Conservation (phyloP, 2,329 filamentous ascomycete genomes). For the Balansia obtecta region DNA sequence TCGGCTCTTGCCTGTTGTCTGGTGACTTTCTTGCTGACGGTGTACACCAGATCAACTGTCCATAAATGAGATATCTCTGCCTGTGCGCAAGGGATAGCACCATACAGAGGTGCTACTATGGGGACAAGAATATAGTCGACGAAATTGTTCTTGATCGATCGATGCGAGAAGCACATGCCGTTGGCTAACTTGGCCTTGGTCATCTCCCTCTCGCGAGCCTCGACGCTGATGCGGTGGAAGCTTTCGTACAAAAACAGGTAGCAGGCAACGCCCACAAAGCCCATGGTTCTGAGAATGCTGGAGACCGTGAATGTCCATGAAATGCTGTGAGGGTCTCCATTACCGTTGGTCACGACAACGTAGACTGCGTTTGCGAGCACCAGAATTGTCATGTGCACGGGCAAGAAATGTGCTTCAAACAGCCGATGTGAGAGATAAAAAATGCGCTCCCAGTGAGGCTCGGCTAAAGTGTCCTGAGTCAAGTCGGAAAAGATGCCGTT, state of each 20-base stretch:
- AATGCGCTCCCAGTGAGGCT: slow-evolving; percentile 42
- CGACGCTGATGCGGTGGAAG: slow-evolving; percentile 51
- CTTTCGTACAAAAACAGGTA: slow-evolving; percentile 56
- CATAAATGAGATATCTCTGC: slow-evolving; percentile 60
- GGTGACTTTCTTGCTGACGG: slow-evolving; percentile 58
- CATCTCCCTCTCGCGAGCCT: slow-evolving; percentile 53
- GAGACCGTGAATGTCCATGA: slow-evolving; percentile 48
- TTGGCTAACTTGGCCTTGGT: slow-evolving; percentile 48
- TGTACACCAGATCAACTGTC: slow-evolving; percentile 56
- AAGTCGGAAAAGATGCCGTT: slow-evolving; percentile 44
- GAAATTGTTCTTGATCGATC: slow-evolving; percentile 41
- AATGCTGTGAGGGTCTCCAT: slow-evolving; percentile 39
- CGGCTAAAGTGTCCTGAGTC: slow-evolving; percentile 35
- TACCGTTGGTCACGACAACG: slow-evolving; percentile 37
- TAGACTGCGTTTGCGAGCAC: slow-evolving; percentile 51
- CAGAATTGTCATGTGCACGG: slow-evolving; percentile 53
- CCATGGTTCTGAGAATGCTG: slow-evolving; percentile 44
- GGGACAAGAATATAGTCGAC: slow-evolving; percentile 55
- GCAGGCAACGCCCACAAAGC: slow-evolving; percentile 49
- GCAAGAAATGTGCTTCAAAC: slow-evolving; percentile 65
- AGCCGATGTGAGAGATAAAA: slow-evolving; percentile 50
- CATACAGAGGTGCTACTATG: slow-evolving; percentile 54
- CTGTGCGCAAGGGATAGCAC: slow-evolving; percentile 53
- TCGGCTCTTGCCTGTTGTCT: slow-evolving; percentile 33
- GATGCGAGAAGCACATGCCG: slow-evolving; percentile 52